Percentiles rank a stretch among this genome's conserved stretches.
Evolutionary conservation across 305 asterid genomes (phyloP).

Genomic region (Fraxinus ornus): DNA sequence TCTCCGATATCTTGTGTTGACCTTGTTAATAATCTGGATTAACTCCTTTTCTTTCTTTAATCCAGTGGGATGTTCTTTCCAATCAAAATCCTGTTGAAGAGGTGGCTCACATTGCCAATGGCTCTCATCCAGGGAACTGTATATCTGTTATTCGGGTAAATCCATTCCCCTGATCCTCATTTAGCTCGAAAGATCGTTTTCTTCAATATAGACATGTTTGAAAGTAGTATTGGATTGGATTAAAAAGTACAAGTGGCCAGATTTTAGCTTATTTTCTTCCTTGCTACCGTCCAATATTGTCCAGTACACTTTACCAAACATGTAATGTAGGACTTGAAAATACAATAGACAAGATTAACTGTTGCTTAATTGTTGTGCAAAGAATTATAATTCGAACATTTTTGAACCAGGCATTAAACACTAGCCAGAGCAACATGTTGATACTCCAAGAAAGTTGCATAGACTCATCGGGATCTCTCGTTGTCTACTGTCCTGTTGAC

Average conservation of each 20-base stretch:
- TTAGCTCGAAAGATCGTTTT: neutral
- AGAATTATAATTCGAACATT: neutral
- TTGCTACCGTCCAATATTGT: too few species aligned
- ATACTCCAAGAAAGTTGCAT: constrained; percentile 94
- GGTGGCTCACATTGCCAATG: constrained; percentile 84
- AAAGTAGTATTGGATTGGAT: neutral
- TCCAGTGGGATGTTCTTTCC: constrained; percentile 94
- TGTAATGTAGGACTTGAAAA: neutral
- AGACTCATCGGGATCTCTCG: constrained; percentile 75
- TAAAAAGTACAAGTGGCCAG: neutral
- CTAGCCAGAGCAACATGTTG: constrained; percentile 77
- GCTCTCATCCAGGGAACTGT: constrained; percentile 92
- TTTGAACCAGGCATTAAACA: constrained; percentile 56
- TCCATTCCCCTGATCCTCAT: neutral
- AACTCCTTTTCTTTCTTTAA: neutral
- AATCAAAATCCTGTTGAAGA: constrained; percentile 89
- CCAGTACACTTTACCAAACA: neutral
- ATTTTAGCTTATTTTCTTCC: neutral
- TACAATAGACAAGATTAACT: neutral
- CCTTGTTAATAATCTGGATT: neutral
- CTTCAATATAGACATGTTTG: neutral
- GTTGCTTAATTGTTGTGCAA: neutral
- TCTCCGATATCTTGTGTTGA: too few species aligned
- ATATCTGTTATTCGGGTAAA: constrained; percentile 82
- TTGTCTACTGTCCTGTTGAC: constrained; percentile 82